These are phyloP conservation scores for Trichoderma sp. DNA, from an alignment of 2,329 filamentous ascomycete genomes.

Conservation along the genomic window DNA sequence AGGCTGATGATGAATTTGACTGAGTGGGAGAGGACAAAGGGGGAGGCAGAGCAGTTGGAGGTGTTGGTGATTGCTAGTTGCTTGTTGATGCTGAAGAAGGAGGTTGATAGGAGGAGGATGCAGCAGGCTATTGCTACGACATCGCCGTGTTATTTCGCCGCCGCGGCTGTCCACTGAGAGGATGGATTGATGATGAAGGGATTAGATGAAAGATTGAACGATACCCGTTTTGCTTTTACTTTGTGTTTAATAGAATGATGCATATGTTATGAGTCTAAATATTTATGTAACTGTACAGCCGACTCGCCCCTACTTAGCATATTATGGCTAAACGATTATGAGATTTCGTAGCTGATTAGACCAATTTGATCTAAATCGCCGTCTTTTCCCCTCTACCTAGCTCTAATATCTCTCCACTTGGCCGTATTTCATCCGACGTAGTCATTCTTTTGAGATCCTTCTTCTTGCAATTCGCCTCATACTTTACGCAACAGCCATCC, in stretches of 20 bases:
- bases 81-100: constrained; percentile 62
- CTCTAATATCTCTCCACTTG: constrained; percentile 25
- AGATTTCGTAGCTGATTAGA: not conserved
- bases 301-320: not conserved
- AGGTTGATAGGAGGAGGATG: constrained; percentile 55
- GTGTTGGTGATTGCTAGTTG: constrained; percentile 55
- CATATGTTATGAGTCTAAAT: not conserved
- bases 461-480: constrained; percentile 42
- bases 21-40: constrained; percentile 35
- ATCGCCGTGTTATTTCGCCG: not conserved
- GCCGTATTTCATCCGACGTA: constrained; percentile 30
- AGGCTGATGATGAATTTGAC: constrained; percentile 44
- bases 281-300: not conserved
- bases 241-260: not conserved
- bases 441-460: constrained; percentile 33
- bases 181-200: not conserved
- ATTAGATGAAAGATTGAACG: not conserved
- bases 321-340: not conserved
- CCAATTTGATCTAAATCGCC: not conserved
- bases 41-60: constrained; percentile 40
- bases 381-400: constrained; percentile 28
- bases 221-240: not conserved
- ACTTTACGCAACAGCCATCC: constrained; percentile 32
- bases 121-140: constrained; percentile 48
- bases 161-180: not conserved